Base-by-base conservation (phyloP, 345 rosid genomes). In the Atalantia buxifolia region DNA sequence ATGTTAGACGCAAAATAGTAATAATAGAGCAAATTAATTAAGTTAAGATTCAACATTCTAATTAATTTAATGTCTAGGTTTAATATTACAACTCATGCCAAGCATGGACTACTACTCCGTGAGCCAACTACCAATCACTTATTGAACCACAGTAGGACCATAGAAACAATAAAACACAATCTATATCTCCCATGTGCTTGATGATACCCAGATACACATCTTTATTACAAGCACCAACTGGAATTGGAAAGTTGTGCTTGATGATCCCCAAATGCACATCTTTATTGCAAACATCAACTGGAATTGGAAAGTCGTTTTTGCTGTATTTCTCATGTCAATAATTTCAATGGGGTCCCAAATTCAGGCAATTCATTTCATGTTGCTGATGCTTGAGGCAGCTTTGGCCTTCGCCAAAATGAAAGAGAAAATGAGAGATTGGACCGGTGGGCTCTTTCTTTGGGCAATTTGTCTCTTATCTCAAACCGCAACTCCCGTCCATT, bases 161-260 rank as follows among this genome's bases (percentile, higher is more conserved):
- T 67, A 0, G 42, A 31, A 74, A 80, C 57, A 75, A 59, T 48
- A 31, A 45, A 36, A 62, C 76, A 48, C 31, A 65, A 69, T 76
- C 59, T 69, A 28, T 16, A 4, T 59, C 63, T 27, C 76, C 86
- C 88, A 83, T 77, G 86, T 86, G 86, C 81, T 36, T 33, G 40
- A 25, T 74, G 72, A 76, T 77, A 68, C 66, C 73, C 28, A 59
- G 12, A 28, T 28, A 57, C 59, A 22, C 22, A 65, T 24, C 36
- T 57, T 24, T 9, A 45, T 30, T 63, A 9, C 68, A 40, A 61
- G 62, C 38, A 42, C 28, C 22, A 40, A 62, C 42, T 62, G 53
- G 25, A 74, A 62, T 68, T 71, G 28, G 10, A 57, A 57, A 74
- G 25, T 63, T 9, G 24, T n/a, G 86, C 81, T 36, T 27, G 40